phyloP scores from a whole-genome alignment of 2,329 filamentous ascomycete species.

The Fusarium albidum region DNA sequence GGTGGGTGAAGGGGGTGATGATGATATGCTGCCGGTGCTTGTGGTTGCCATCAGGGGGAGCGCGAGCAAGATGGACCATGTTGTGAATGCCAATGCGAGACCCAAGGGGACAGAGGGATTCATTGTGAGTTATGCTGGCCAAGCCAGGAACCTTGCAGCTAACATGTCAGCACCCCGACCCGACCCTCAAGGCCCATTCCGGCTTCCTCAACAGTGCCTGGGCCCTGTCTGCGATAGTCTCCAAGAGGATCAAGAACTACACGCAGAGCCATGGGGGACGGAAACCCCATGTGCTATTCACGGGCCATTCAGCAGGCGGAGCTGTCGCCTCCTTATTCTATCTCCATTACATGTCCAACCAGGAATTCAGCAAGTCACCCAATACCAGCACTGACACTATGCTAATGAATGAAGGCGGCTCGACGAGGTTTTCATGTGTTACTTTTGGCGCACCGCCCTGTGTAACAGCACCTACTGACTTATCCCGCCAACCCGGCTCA shows the following conservation, averaged over 20 bases:
- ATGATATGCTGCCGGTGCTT: slow-evolving; percentile 18
- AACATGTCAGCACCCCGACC: slow-evolving; percentile 6
- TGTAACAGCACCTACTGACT: slow-evolving; percentile 15
- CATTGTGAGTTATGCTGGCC: slow-evolving; percentile 21
- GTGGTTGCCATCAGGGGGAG: slow-evolving; percentile 34
- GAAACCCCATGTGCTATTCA: slow-evolving; percentile 31
- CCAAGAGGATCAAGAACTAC: slow-evolving; percentile 11
- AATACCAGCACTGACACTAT: background rate
- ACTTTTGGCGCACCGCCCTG: slow-evolving; percentile 36
- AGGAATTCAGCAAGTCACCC: slow-evolving; percentile 8
- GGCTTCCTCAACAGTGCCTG: slow-evolving; percentile 30
- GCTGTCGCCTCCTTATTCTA: slow-evolving; percentile 34
- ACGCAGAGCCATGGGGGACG: background rate
- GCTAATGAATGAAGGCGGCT: slow-evolving; percentile 13
- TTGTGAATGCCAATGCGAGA: slow-evolving; percentile 28
- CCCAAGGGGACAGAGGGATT: slow-evolving; percentile 16
- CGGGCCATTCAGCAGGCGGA: slow-evolving; percentile 37
- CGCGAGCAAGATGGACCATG: slow-evolving; percentile 37
- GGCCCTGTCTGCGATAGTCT: slow-evolving; percentile 17
- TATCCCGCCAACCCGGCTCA: slow-evolving; percentile 8
- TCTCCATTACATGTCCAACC: slow-evolving; percentile 22
- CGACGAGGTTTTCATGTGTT: slow-evolving; percentile 28
- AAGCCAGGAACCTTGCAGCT: too few relatives aligned
- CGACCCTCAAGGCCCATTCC: slow-evolving; percentile 24
- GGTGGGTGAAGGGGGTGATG: background rate